Percentiles rank a stretch among this genome's conserved stretches.
These are phyloP conservation scores for Warburgia ugandensis DNA, from an alignment of 164 flowering plant genomes.

Conservation along the genomic window DNA sequence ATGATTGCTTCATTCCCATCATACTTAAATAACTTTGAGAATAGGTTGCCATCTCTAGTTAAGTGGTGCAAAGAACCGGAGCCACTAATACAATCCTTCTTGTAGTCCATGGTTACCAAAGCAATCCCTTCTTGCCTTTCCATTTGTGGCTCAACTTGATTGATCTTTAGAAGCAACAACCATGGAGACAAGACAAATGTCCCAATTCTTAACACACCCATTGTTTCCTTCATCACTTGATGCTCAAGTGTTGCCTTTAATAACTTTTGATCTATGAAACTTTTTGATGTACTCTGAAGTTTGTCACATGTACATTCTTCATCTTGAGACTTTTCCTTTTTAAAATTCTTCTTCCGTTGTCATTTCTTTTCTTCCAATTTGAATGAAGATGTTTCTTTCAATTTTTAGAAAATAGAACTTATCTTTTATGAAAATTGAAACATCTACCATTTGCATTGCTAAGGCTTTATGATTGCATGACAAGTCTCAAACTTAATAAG, in stretches of 20 bases:
- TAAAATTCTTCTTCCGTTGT: too few relatives aligned
- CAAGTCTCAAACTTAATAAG: neutral
- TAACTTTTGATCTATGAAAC: too few relatives aligned
- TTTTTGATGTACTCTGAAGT: too few relatives aligned
- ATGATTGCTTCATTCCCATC: neutral
- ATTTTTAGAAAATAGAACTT: neutral
- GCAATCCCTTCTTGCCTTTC: too few relatives aligned
- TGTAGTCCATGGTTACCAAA: neutral
- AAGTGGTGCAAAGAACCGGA: neutral
- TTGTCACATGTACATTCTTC: too few relatives aligned
- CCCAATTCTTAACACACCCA: neutral
- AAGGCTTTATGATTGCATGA: neutral
- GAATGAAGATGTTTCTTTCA: too few relatives aligned
- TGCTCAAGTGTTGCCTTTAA: too few relatives aligned
- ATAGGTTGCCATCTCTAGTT: neutral
- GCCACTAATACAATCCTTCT: neutral
- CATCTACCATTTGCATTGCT: neutral
- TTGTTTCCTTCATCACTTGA: neutral
- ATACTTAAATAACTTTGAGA: neutral
- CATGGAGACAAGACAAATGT: neutral
- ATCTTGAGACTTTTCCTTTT: too few relatives aligned
- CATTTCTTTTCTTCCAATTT: too few relatives aligned
- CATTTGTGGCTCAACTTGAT: neutral
- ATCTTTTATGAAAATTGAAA: neutral
- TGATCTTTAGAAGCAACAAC: neutral